A percentile compares a stretch with the other conserved stretches of the same genome.
These are phyloP conservation scores for Apiotrichum veenhuisii DNA, from an alignment of 1,284 basidiomycete genomes.

Conservation along the genomic window DNA sequence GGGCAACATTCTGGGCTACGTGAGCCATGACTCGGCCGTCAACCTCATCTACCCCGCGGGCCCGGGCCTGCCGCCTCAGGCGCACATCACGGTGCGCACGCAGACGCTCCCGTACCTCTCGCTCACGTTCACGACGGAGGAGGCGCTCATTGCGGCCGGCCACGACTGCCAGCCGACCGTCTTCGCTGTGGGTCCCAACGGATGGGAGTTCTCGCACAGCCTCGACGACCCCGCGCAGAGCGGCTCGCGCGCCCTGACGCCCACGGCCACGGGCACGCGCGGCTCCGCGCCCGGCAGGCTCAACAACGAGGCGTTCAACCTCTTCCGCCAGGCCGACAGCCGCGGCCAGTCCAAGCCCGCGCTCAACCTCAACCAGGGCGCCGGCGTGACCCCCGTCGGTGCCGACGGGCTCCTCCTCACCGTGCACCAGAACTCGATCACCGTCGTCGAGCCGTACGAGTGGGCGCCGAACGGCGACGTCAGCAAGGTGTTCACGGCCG, in stretches of 20 bases:
- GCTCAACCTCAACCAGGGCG: slow-evolving; percentile 43
- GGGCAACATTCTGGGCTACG: slow-evolving; percentile 87
- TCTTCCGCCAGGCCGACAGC: slow-evolving; percentile 88
- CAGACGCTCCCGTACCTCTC: slow-evolving; percentile 75
- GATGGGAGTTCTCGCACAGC: slow-evolving; percentile 74
- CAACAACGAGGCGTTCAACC: slow-evolving; percentile 91
- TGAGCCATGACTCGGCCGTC: slow-evolving; percentile 86
- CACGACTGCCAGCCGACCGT: slow-evolving; percentile 96
- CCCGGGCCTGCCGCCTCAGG: slow-evolving; percentile 53
- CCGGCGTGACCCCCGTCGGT: slow-evolving; percentile 35
- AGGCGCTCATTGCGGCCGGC: slow-evolving; percentile 80
- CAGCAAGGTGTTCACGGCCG: slow-evolving; percentile 79
- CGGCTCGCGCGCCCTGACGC: slow-evolving; percentile 38
- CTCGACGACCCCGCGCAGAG: slow-evolving; percentile 64
- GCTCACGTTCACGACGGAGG: slow-evolving; percentile 78
- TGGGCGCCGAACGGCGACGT: slow-evolving; percentile 60
- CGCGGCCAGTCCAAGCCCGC: slow-evolving; percentile 63
- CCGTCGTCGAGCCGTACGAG: slow-evolving; percentile 75
- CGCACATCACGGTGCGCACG: slow-evolving; percentile 67
- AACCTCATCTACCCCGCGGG: slow-evolving; percentile 79
- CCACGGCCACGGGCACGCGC: slow-evolving; percentile 40
- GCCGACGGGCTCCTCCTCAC: slow-evolving; percentile 67
- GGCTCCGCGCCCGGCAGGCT: slow-evolving; percentile 63
- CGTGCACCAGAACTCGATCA: slow-evolving; percentile 98
- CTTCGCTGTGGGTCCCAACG: slow-evolving; percentile 65